phyloP scores from a whole-genome alignment of 2,329 filamentous ascomycete species.

The Alternaria metachromatica region DNA sequence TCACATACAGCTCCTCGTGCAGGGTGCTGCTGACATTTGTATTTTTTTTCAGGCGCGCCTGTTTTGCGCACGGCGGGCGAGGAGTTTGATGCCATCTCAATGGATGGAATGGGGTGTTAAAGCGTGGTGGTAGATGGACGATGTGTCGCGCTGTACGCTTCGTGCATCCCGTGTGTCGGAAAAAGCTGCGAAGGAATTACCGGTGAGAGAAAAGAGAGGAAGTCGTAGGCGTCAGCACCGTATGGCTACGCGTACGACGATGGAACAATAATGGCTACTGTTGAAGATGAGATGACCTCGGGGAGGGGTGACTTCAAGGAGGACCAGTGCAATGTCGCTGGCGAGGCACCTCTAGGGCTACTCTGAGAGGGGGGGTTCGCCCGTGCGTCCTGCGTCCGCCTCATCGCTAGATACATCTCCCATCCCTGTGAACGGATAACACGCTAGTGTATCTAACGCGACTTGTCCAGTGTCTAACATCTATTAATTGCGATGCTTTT shows the following conservation, averaged over 20 bases:
- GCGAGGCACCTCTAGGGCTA: too few species aligned
- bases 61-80: constrained; percentile 75
- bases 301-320: too few species aligned
- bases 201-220: constrained; percentile 17
- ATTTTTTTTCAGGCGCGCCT: constrained; percentile 88
- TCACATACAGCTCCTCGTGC: background rate
- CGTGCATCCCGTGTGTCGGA: constrained; percentile 36
- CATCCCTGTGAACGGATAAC: too few species aligned
- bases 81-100: constrained; percentile 70
- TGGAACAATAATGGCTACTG: constrained; percentile 37
- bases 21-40: constrained; percentile 71
- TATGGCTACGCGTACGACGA: constrained; percentile 27
- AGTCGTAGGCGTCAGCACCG: constrained; percentile 12
- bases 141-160: constrained; percentile 35
- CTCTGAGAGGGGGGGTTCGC: too few species aligned
- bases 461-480: constrained; percentile 8
- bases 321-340: too few species aligned
- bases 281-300: background rate
- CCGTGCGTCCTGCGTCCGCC: too few species aligned
- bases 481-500: constrained; percentile 4
- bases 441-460: constrained; percentile 16
- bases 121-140: constrained; percentile 34
- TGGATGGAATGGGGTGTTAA: constrained; percentile 44
- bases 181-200: constrained; percentile 31
- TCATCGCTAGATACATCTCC: too few species aligned